Percentiles rank a stretch among this genome's conserved stretches.
phyloP scores from a whole-genome alignment of 1,284 basidiomycete species.

The Pseudozyma pruni region DNA sequence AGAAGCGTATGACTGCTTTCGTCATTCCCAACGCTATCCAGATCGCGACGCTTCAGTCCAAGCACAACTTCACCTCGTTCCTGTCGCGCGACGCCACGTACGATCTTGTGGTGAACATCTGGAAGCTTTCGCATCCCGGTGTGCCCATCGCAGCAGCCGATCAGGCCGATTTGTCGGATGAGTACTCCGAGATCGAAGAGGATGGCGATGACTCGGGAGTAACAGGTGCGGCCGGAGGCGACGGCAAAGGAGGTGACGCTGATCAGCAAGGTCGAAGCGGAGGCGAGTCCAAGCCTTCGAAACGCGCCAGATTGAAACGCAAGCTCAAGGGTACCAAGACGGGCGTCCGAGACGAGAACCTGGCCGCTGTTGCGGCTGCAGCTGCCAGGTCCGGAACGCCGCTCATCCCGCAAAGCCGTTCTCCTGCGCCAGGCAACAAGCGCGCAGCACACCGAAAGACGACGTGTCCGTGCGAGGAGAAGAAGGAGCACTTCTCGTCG shows the following conservation, averaged over 20 bases:
- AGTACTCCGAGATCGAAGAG: constrained; percentile 49
- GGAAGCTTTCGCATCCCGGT: constrained; percentile 87
- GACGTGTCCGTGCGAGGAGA: constrained; percentile 79
- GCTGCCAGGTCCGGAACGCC: constrained; percentile 40
- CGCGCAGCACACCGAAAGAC: constrained; percentile 71
- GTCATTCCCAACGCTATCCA: constrained; percentile 98
- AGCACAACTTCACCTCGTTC: constrained; percentile 94
- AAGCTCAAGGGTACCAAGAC: constrained; percentile 55
- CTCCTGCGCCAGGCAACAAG: constrained; percentile 42
- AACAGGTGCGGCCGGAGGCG: constrained; percentile 18
- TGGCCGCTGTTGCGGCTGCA: constrained; percentile 43
- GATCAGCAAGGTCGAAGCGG: constrained; percentile 20
- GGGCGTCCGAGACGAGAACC: constrained; percentile 42
- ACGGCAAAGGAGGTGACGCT: constrained; percentile 22
- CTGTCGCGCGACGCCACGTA: constrained; percentile 94
- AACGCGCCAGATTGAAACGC: constrained; percentile 52
- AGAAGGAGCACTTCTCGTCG: constrained; percentile 79
- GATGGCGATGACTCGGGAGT: constrained; percentile 25
- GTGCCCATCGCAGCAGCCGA: constrained; percentile 71
- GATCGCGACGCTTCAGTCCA: constrained; percentile 79
- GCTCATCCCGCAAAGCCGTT: constrained; percentile 35
- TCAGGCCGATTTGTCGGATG: constrained; percentile 55
- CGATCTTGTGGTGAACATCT: constrained; percentile 95
- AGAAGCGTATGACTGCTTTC: constrained; percentile 98
- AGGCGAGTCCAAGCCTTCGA: constrained; percentile 45